A percentile compares a stretch with the other conserved stretches of the same genome.
phyloP scores from a whole-genome alignment of 306 rosid species.

The Cercis canadensis region DNA sequence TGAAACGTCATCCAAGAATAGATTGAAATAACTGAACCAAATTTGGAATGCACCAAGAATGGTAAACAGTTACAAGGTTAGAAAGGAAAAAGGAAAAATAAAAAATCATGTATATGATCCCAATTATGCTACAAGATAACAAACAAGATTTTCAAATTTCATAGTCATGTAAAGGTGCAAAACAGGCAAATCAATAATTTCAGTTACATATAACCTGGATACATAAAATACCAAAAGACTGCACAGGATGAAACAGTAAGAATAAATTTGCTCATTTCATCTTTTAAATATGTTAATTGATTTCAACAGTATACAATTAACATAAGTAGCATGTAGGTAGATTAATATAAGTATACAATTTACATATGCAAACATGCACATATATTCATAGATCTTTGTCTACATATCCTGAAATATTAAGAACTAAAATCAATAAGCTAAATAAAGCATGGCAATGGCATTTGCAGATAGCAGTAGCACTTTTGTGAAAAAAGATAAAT shows the following conservation, averaged over 20 bases:
- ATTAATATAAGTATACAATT: constrained; percentile 14
- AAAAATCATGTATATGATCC: too few species aligned
- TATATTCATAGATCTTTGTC: background rate
- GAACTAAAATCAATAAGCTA: constrained; percentile 28
- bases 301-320: constrained; percentile 25
- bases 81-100: background rate
- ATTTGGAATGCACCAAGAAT: background rate
- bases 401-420: constrained; percentile 10
- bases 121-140: constrained; percentile 2
- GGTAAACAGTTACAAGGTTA: constrained; percentile 13
- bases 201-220: background rate
- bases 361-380: constrained; percentile 17
- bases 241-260: too few species aligned
- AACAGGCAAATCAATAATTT: background rate
- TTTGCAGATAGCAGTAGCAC: constrained; percentile 1
- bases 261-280: constrained; percentile 12
- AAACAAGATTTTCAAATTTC: background rate
- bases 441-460: constrained; percentile 29
- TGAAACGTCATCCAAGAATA: constrained; percentile 23
- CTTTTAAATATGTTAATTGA: background rate
- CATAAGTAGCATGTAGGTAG: constrained; percentile 25
- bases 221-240: constrained; percentile 7
- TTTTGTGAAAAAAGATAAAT: background rate
- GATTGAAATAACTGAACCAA: constrained; percentile 6
- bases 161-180: background rate